phyloP scores from a whole-genome alignment of 257 asterid genomes.

The Marsdenia floribunda region DNA sequence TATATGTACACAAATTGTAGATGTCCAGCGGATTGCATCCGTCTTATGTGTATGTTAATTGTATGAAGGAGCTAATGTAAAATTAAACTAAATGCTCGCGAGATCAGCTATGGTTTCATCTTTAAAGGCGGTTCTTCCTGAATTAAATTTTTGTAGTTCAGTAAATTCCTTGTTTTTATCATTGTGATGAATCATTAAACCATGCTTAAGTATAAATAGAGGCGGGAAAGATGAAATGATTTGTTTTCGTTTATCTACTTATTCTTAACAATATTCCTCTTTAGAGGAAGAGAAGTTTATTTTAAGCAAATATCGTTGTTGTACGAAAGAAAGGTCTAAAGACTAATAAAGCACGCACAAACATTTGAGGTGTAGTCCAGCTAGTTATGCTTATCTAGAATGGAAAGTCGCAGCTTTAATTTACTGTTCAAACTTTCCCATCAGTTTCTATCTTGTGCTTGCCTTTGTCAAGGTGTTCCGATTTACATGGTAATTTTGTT shows the following conservation, averaged over 20 bases:
- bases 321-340: not conserved
- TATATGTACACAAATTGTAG: not conserved
- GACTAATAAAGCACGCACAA: not conserved
- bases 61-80: slow-evolving; percentile 7
- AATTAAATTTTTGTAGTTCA: not conserved
- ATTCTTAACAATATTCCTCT: not conserved
- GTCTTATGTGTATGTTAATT: not conserved
- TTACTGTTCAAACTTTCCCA: no score
- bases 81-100: not conserved
- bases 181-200: not conserved
- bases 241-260: no score
- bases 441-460: no score
- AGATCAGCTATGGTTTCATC: not conserved
- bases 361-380: not conserved
- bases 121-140: not conserved
- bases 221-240: not conserved
- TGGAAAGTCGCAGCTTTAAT: not conserved
- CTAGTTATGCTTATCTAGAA: not conserved
- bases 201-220: not conserved
- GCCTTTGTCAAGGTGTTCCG: no score
- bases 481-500: no score
- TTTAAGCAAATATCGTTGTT: not conserved
- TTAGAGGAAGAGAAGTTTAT: not conserved
- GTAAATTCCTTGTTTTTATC: not conserved
- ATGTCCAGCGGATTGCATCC: not conserved